These are phyloP conservation scores for Crataegus laevigata DNA, from an alignment of 306 rosid genomes.

Conservation along the genomic window DNA sequence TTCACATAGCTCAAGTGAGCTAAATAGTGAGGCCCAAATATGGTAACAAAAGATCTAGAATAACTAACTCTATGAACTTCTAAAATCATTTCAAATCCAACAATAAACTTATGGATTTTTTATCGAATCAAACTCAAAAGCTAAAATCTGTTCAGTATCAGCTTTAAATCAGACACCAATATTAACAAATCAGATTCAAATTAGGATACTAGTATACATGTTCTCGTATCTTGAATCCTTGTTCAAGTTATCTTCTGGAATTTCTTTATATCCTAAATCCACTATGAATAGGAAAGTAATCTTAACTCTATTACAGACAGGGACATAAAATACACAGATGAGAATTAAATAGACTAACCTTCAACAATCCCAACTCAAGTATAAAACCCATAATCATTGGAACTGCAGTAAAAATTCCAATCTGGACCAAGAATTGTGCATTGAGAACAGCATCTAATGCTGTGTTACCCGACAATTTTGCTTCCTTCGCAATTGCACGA, in stretches of 20 bases:
- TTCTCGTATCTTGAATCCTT: neutral
- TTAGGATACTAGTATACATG: neutral
- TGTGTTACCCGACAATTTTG: constrained; percentile 59
- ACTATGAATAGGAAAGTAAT: neutral
- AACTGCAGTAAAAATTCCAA: constrained; percentile 89
- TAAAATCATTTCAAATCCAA: neutral
- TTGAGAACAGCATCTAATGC: constrained; percentile 82
- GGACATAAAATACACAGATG: neutral
- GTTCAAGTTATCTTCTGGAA: neutral
- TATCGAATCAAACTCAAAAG: neutral
- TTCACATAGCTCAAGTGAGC: too few relatives aligned
- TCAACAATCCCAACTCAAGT: constrained; percentile 80
- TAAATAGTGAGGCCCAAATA: too few relatives aligned
- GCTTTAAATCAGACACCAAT: neutral
- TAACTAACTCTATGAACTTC: neutral
- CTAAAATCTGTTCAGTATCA: neutral
- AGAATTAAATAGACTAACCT: constrained; percentile 45
- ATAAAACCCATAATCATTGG: constrained; percentile 95
- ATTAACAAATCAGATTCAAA: neutral
- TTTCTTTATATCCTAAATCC: neutral
- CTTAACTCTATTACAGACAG: neutral
- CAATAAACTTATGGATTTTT: neutral
- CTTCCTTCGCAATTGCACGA: constrained; percentile 42
- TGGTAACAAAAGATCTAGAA: neutral
- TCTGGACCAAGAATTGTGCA: constrained; percentile 96